Percentiles rank a stretch among this genome's conserved stretches.
phyloP scores from a whole-genome alignment of 176 grass and related monocot genomes.

The Tillandsia fasciculata region DNA sequence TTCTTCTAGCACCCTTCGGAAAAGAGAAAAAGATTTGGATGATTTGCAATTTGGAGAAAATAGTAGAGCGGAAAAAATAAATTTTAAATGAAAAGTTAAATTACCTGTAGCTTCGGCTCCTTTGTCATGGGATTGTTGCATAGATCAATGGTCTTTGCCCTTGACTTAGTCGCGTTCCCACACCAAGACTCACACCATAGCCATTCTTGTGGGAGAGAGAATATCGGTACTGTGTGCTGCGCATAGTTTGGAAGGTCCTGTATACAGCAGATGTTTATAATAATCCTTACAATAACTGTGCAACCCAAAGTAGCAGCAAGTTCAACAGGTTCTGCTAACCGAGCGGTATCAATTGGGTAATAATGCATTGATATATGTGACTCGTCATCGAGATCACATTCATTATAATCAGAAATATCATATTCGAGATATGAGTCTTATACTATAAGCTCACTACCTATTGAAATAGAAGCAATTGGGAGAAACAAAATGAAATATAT shows the following conservation, averaged over 20 bases:
- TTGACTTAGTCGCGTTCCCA: conserved; percentile 83
- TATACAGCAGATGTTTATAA: conserved; percentile 8
- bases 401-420: no score
- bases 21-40: neutral
- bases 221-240: conserved; percentile 95
- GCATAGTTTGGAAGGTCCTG: conserved; percentile 99
- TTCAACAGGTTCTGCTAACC: no score
- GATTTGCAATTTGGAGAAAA: neutral
- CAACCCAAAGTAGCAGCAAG: no score
- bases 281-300: no score
- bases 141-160: conserved; percentile 93
- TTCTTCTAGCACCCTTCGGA: conserved; percentile 79
- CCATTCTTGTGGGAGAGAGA: conserved; percentile 99
- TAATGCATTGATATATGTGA: no score
- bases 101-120: conserved; percentile 96
- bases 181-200: conserved; percentile 99
- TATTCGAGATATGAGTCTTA: no score
- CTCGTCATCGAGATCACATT: no score
- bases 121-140: conserved; percentile 99
- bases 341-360: no score
- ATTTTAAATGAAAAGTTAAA: conserved; percentile 1
- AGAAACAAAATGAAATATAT: neutral
- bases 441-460: no score
- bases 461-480: no score
- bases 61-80: neutral